A percentile compares a stretch with the other conserved stretches of the same genome.
Evolutionary conservation across 306 rosid genomes (phyloP).

Genomic region (Vigna unguiculata): DNA sequence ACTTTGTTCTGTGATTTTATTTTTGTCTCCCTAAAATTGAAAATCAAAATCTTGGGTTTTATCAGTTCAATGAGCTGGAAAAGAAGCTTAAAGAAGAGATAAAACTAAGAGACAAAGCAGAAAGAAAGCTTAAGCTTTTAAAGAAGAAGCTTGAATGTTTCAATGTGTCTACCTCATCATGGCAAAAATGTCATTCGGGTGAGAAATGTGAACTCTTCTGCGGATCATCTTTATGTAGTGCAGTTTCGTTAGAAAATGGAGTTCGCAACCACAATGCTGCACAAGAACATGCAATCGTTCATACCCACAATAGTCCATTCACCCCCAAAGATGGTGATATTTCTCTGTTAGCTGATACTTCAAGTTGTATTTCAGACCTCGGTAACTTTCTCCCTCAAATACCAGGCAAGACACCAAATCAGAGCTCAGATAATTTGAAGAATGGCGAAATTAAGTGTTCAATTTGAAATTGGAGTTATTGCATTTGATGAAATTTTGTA

Average conservation of each 20-base stretch:
- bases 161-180: not conserved
- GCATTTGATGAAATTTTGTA: not conserved
- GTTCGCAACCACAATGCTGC: not conserved
- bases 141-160: slow-evolving; percentile 6
- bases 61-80: slow-evolving; percentile 25
- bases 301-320: not conserved
- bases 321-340: not conserved
- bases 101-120: slow-evolving; percentile 6
- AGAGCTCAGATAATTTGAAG: not conserved
- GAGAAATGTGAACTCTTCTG: not conserved
- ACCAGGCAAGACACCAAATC: not conserved
- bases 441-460: not conserved
- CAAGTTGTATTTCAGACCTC: not conserved
- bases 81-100: slow-evolving; percentile 18
- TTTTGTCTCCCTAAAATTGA: not conserved
- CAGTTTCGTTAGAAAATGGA: not conserved
- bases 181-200: not conserved
- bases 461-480: not conserved
- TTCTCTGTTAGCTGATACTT: not conserved
- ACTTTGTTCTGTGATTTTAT: not conserved
- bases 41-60: not conserved
- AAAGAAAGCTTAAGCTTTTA: slow-evolving; percentile 18
- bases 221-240: not conserved
- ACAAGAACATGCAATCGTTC: not conserved
- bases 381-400: not conserved